Base-by-base conservation (phyloP, 2,329 filamentous ascomycete species). In the Curvularia sp. region DNA sequence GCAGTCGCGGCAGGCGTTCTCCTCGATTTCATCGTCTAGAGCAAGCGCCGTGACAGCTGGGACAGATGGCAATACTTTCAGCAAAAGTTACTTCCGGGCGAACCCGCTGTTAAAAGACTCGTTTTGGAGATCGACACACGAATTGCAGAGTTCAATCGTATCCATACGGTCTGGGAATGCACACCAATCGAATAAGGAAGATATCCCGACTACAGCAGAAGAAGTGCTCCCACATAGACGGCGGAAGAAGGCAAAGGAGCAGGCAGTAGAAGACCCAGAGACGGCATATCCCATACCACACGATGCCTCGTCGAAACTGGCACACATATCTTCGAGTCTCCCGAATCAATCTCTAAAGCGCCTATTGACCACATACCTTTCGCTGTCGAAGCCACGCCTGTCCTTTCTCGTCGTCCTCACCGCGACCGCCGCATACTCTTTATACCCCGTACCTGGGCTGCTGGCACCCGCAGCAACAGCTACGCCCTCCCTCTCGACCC, bases 361-460 rank as follows among this genome's bases (percentile, higher is more conserved):
- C 56, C 84, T 87, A 54, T 74, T 95, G 63, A 91, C 93, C 21
- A 88, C 92, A 28, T 92, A 92, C 70, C 88, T 99, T 63, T 91
- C 95, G 25, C 88, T 99, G 65, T 90, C 93, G n/a, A 99, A 99
- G 76, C 95, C 95, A 3, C 92, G 94, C 52, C 87, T 99, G 48
- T 94, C 92, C 7, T 90, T 96, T 68, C 87, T 99, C 46, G 90
- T 99, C 61, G 90, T 97, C 30, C 87, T 99, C 47, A 92, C 92
- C 0, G 92, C 94, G 27, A 97, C 95, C 76, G 90, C 91, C 2
- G 87, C 94, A 3, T 99, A 98, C 78, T 92, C 92, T 15, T 83
- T 99, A 55, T 99, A 97, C 76, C 95, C 95, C 0, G 91, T 97
- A 1, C 93, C 94, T 1, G 89, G 92, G 53, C 87, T 98, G 63